Percentiles rank a stretch among this genome's conserved stretches.
Evolutionary conservation across 129 eudicot genomes (phyloP).

Genomic region (Helianthus tuberosus): DNA sequence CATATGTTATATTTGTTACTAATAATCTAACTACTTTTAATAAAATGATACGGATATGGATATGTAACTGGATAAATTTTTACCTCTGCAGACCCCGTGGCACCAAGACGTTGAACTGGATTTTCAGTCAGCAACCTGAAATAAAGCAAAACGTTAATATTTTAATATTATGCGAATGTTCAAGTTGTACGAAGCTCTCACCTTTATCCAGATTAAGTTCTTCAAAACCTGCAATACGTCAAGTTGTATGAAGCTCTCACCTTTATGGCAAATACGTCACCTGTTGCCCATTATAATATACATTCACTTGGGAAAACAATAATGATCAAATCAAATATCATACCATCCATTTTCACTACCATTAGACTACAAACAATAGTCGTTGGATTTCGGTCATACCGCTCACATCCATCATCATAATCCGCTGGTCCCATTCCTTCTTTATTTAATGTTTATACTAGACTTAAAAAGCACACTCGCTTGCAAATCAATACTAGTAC

Average conservation of each 20-base stretch:
- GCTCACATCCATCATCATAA: too few species aligned
- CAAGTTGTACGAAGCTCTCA: too few species aligned
- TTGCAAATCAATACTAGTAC: too few species aligned
- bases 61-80: constrained; percentile 3
- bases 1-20: background rate
- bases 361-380: too few species aligned
- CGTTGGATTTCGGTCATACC: too few species aligned
- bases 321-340: too few species aligned
- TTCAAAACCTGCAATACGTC: background rate
- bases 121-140: constrained; percentile 79
- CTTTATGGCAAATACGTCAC: constrained; percentile 98
- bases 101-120: constrained; percentile 91
- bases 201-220: constrained; percentile 30
- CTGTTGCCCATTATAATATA: constrained; percentile 97
- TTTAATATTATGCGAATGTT: background rate
- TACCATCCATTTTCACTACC: too few species aligned
- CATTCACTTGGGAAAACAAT: too few species aligned
- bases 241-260: constrained; percentile 43
- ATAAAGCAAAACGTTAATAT: constrained; percentile 9
- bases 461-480: too few species aligned
- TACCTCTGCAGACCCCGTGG: constrained; percentile 91
- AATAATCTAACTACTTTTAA: background rate
- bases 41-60: background rate
- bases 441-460: too few species aligned
- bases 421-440: too few species aligned